Evolutionary conservation across 306 rosid genomes (phyloP).

Genomic region (Ziziphus jujuba): DNA sequence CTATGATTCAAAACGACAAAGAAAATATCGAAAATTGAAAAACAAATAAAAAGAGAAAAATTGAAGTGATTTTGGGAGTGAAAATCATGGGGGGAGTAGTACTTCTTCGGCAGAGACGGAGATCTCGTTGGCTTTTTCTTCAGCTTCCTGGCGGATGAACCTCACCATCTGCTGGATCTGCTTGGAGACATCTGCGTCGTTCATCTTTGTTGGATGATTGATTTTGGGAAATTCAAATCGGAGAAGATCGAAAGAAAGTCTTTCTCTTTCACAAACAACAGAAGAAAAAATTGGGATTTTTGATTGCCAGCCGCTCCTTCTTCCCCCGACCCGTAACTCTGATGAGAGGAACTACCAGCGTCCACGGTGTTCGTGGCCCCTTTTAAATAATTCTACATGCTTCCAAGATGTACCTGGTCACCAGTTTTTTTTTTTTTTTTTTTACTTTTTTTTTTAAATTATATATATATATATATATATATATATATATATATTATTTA

Average conservation of each 20-base stretch:
- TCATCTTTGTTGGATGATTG: slow-evolving; percentile 51
- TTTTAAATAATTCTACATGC: background rate
- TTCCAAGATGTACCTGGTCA: background rate
- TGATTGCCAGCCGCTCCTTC: background rate
- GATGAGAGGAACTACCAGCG: background rate
- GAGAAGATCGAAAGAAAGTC: slow-evolving; percentile 35
- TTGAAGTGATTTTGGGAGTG: too few relatives aligned
- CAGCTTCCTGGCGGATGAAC: slow-evolving; percentile 93
- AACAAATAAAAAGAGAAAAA: background rate
- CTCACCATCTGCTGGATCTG: slow-evolving; percentile 99
- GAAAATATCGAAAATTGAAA: background rate
- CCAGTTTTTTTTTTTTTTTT: background rate
- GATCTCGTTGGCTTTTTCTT: slow-evolving; percentile 98
- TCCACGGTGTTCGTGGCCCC: too few relatives aligned
- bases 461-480: too few relatives aligned
- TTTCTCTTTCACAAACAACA: too few relatives aligned
- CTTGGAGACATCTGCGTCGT: slow-evolving; percentile 90
- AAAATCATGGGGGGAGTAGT: too few relatives aligned
- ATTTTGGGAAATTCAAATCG: slow-evolving; percentile 29
- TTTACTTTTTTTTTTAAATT: background rate
- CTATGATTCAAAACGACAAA: background rate
- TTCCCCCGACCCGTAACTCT: background rate
- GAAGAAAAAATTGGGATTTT: background rate
- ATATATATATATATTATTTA: too few relatives aligned
- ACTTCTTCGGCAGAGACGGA: slow-evolving; percentile 94